Conservation (phyloP, 1,284 basidiomycete genomes). For the Amylostereum chailletii region DNA sequence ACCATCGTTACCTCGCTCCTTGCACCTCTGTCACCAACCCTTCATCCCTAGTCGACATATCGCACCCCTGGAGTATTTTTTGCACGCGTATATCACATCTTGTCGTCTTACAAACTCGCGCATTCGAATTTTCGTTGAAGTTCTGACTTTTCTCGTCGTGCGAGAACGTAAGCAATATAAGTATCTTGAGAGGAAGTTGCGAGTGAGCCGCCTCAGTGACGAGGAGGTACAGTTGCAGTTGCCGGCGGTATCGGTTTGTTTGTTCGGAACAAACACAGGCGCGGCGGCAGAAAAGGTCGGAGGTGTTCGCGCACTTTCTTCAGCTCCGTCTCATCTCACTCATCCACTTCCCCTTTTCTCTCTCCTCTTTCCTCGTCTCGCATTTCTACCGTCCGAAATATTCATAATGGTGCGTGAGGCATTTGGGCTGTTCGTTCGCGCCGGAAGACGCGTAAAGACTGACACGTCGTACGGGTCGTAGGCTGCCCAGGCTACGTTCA, state of each 20-base stretch:
- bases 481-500: constrained; percentile 83
- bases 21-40: too few relatives aligned
- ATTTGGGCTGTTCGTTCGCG: not conserved
- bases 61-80: too few relatives aligned
- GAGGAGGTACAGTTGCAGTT: too few relatives aligned
- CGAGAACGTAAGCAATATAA: too few relatives aligned
- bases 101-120: too few relatives aligned
- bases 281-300: constrained; percentile 14
- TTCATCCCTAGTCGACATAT: too few relatives aligned
- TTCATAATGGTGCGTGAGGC: constrained; percentile 3
- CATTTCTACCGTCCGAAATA: not conserved
- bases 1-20: too few relatives aligned
- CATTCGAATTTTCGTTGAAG: too few relatives aligned
- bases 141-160: too few relatives aligned
- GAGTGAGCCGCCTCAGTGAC: too few relatives aligned
- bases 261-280: constrained; percentile 21
- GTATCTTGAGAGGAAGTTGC: too few relatives aligned
- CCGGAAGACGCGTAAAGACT: not conserved
- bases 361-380: not conserved
- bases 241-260: constrained; percentile 12
- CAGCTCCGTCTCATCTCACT: not conserved
- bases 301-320: constrained; percentile 7
- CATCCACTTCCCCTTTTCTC: not conserved
- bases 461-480: constrained; percentile 14
- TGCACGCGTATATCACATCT: too few relatives aligned